Evolutionary conservation across 2,329 filamentous ascomycete species (phyloP), one percentile per base, ranked within the genome.

Genomic region (Colletotrichum sp.): DNA sequence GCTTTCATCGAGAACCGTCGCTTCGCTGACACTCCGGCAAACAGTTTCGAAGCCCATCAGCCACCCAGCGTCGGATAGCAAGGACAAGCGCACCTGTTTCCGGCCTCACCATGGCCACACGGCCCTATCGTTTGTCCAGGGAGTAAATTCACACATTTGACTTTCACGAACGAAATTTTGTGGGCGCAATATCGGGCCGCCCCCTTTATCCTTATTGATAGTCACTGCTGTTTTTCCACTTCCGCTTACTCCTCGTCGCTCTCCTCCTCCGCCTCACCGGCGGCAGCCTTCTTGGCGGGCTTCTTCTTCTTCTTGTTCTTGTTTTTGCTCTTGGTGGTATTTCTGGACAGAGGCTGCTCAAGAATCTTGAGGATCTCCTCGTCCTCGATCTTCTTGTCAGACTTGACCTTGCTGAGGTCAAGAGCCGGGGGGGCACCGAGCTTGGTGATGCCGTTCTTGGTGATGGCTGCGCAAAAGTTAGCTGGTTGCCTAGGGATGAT

Each of bases 331-430:
- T 95, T 97, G 90, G 95, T 95, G 85, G 96, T 96, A 88, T 95
- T 95, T 88, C 95, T 95, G 79, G 93, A 89, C 81, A 98, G 87
- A 36, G 96, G 96, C 86, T 95, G 95, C 88, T 97, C 96, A 68
- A 99, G 91, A 79, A 99, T 96, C 90, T 97, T 95, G 81, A 99
- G 92, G 79, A 99, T 91, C 88, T 99, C 96, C 88, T 98, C 95
- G 79, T 99, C 96, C 79, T 93, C 94, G 83, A 99, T 98, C 92
- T 98, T 98, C 92, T 99, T 99, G 86, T 99, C 96, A 39, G 95
- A 94, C 91, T 98, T 94, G 90, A 94, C 92, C 89, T 96, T 96
- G 84, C 90, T 91, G 77, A 97, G 85, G 83, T 99, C 95, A 78
- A 94, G 90, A 26, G 93, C 85, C 77, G 95, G 92, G 39, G 97